Evolutionary conservation across 495 filamentous ascomycete genomes (phyloP).

Genomic region (Hyaloscypha hepaticicola): DNA sequence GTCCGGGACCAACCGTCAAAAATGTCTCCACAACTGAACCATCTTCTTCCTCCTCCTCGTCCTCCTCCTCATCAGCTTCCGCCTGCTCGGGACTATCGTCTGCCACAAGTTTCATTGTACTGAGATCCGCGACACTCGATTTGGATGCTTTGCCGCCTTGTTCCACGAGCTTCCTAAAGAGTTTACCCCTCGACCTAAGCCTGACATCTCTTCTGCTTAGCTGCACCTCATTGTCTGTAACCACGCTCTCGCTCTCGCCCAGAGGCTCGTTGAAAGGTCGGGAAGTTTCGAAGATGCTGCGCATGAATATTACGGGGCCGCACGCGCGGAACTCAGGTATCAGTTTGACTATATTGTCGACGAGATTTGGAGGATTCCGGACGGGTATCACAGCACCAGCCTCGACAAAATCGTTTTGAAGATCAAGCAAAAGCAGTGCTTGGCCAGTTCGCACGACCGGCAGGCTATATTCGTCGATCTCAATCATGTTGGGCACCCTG

Average conservation of each 20-base stretch:
- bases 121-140: not conserved
- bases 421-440: conserved; percentile 80
- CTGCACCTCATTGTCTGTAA: conserved; percentile 35
- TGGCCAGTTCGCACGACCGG: conserved; percentile 65
- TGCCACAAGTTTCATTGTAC: not conserved
- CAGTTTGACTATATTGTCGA: conserved; percentile 64
- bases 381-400: conserved; percentile 67
- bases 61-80: conserved; percentile 17
- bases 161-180: not conserved
- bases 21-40: conserved; percentile 56
- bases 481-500: conserved; percentile 40
- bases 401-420: conserved; percentile 89
- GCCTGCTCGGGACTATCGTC: not conserved
- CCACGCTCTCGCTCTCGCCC: conserved; percentile 42
- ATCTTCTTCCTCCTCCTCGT: conserved; percentile 21
- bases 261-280: conserved; percentile 23
- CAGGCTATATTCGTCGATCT: conserved; percentile 45
- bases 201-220: not conserved
- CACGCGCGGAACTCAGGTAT: conserved; percentile 66
- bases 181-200: not conserved
- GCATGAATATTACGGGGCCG: conserved; percentile 76
- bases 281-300: conserved; percentile 63
- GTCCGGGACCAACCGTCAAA: conserved; percentile 45
- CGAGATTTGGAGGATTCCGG: conserved; percentile 60
- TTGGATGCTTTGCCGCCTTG: conserved; percentile 6